phyloP scores from a whole-genome alignment of 768 basidiomycete species.

The Wakefieldia striispora region DNA sequence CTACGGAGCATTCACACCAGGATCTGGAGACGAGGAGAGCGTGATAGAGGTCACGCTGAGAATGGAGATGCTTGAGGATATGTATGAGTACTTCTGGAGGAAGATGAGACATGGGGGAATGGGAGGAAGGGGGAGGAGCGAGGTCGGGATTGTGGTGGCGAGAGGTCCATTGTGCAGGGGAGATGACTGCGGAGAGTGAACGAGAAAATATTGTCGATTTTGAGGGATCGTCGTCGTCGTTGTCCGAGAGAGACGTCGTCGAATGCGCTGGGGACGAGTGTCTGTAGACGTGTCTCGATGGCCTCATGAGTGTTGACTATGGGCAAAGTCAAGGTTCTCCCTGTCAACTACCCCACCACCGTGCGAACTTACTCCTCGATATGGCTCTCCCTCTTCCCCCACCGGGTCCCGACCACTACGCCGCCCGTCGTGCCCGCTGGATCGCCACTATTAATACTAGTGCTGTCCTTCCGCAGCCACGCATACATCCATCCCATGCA shows the following conservation, averaged over 20 bases:
- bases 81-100: conserved; percentile 93
- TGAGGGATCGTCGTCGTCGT: conserved; percentile 63
- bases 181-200: conserved; percentile 40
- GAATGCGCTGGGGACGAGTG: conserved; percentile 60
- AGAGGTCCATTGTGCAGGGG: conserved; percentile 66
- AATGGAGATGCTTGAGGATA: conserved; percentile 81
- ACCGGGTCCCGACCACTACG: conserved; percentile 64
- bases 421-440: conserved; percentile 65
- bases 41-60: conserved; percentile 68
- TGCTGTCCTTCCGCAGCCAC: conserved; percentile 14
- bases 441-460: too few relatives aligned
- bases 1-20: conserved; percentile 96
- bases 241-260: conserved; percentile 75
- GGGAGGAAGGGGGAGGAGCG: conserved; percentile 28
- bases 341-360: background rate
- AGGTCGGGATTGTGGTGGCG: conserved; percentile 34
- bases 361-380: conserved; percentile 22
- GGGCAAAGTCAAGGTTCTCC: too few relatives aligned
- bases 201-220: conserved; percentile 42
- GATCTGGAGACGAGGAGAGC: conserved; percentile 79
- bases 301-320: conserved; percentile 16
- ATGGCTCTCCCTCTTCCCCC: conserved; percentile 44
- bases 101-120: conserved; percentile 62
- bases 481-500: conserved; percentile 37
- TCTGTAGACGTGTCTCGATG: conserved; percentile 36